Conservation (phyloP, 345 rosid genomes). For the Geranium rotundifolium region DNA sequence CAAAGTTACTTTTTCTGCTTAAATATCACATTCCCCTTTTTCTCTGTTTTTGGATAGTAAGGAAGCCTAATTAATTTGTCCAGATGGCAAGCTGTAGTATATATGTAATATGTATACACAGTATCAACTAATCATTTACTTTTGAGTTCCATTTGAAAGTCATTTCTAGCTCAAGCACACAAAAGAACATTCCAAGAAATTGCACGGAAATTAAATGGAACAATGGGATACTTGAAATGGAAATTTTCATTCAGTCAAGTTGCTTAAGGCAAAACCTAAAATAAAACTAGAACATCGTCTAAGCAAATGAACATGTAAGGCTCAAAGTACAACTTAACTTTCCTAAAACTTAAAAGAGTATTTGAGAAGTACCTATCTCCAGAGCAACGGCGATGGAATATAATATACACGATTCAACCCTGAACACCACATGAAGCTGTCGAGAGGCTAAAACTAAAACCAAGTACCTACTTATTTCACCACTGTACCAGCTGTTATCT, state of each 20-base stretch:
- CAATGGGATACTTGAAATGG: constrained; percentile 1
- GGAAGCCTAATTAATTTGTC: neutral
- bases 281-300: constrained; percentile 13
- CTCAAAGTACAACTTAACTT: constrained; percentile 24
- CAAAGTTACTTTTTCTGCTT: neutral
- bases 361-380: constrained; percentile 27
- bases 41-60: neutral
- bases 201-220: neutral
- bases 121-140: neutral
- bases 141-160: neutral
- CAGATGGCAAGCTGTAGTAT: neutral
- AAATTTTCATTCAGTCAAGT: constrained; percentile 4
- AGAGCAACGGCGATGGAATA: constrained; percentile 17
- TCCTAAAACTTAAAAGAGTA: constrained; percentile 20
- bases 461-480: constrained; percentile 23
- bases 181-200: neutral
- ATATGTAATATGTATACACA: neutral
- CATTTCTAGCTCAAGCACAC: too few relatives aligned
- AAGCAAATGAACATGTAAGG: constrained; percentile 7
- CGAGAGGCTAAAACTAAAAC: constrained; percentile 18
- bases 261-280: constrained; percentile 3
- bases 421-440: constrained; percentile 20
- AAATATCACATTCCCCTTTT: neutral
- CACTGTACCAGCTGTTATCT: constrained; percentile 13
- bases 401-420: constrained; percentile 23